Percentiles rank a stretch among this genome's conserved stretches.
phyloP scores from a whole-genome alignment of 75 land plant genomes.

The Azolla pinnata region DNA sequence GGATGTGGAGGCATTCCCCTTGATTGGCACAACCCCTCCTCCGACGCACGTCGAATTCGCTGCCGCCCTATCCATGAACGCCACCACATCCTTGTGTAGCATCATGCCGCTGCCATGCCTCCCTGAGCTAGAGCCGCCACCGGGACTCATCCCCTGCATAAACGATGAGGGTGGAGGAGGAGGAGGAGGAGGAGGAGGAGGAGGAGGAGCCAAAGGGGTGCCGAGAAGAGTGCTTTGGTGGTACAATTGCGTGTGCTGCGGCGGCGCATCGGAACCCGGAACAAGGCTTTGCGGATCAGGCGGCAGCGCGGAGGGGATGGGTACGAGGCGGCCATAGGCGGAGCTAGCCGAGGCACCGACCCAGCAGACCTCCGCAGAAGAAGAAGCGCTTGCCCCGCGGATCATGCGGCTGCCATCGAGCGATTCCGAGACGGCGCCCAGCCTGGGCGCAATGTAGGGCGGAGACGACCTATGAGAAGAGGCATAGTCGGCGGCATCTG shows the following conservation, averaged over 20 bases:
- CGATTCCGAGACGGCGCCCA: no score
- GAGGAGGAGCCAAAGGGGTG: no score
- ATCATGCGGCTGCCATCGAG: no score
- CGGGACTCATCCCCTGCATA: background rate
- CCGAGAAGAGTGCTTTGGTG: background rate
- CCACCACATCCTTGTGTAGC: background rate
- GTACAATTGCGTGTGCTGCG: background rate
- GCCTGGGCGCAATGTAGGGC: no score
- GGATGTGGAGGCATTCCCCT: no score
- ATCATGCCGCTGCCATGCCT: background rate
- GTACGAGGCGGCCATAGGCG: background rate
- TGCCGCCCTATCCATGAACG: constrained; percentile 1
- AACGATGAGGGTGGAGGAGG: no score
- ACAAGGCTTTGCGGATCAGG: no score
- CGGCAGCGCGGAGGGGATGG: no score
- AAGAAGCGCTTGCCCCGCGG: no score
- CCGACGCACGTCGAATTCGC: background rate
- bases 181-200: no score
- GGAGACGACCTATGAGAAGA: no score
- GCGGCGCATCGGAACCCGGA: constrained; percentile 7
- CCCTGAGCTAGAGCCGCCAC: background rate
- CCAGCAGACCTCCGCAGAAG: constrained; percentile 10
- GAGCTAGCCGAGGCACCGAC: constrained; percentile 23
- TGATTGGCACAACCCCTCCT: background rate
- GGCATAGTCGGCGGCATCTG: no score